Evolutionary conservation across 768 basidiomycete species (phyloP).

Genomic region (Lactarius akahatsu): DNA sequence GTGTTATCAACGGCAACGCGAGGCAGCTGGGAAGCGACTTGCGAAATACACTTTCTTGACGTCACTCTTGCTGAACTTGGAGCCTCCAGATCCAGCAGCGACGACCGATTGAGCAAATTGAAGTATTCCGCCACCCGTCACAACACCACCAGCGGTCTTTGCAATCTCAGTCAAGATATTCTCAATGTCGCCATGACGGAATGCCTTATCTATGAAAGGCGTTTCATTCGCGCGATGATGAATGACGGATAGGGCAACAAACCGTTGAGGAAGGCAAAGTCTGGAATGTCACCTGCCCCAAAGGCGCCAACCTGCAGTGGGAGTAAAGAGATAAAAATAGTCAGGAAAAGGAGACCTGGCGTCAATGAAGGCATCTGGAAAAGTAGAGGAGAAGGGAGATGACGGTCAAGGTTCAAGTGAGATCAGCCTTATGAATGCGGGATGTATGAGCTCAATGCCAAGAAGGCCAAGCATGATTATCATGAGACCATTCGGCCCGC

Average conservation of each 20-base stretch:
- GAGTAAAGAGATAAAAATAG: conserved; percentile 40
- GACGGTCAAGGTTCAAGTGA: neutral
- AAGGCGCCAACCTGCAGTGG: conserved; percentile 50
- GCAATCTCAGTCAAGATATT: conserved; percentile 59
- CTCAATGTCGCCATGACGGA: conserved; percentile 76
- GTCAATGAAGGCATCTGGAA: conserved; percentile 27
- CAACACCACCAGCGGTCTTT: conserved; percentile 51
- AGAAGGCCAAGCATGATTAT: neutral
- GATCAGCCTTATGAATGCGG: neutral
- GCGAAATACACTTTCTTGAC: conserved; percentile 69
- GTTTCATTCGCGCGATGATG: conserved; percentile 11
- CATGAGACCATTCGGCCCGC: neutral
- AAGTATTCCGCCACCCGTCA: conserved; percentile 48
- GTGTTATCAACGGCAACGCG: conserved; percentile 1
- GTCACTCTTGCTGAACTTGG: conserved; percentile 63
- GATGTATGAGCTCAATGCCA: conserved; percentile 5
- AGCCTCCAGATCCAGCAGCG: conserved; percentile 46
- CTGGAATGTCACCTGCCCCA: conserved; percentile 69
- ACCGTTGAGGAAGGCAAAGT: conserved; percentile 67
- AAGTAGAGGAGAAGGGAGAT: conserved; percentile 4
- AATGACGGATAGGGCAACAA: conserved; percentile 21
- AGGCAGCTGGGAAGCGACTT: conserved; percentile 29
- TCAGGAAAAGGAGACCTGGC: conserved; percentile 32
- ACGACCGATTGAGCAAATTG: conserved; percentile 50
- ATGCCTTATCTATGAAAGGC: conserved; percentile 55